Evolutionary conservation across 805 yeast species (phyloP), one percentile per base, ranked within the genome.

Genomic region (Saccharomycopsis javanensis): DNA sequence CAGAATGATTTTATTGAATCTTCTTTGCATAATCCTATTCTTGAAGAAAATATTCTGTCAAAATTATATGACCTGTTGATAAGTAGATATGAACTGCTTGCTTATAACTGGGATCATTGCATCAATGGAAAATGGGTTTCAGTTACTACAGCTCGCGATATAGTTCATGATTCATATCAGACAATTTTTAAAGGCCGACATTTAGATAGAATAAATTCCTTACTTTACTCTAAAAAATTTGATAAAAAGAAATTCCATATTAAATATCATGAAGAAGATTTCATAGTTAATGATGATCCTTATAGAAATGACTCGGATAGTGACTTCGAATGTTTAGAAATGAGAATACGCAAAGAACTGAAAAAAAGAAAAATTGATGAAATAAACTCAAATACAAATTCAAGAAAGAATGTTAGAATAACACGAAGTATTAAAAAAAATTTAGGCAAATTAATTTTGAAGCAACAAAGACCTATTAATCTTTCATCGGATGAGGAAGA

Each of bases 61-160:
- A 27, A 20, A 4, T 25, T 34, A 20, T 34, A 25, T 25, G 38
- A 25, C 1, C 25, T 23, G 45, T 25, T 35, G 31, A 52, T 34
- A 16, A 50, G 50, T 20, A 27, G 48, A 4, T 42, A 42, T 16
- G 53, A 55, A 20, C 31, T 50, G 46, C 28, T 56, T 20, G 34
- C 28, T n/a, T 28, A 50, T 38, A 42, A 42, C 28, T 25, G 42
- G 35, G 38, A 54, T 18, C 18, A 27, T 27, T 57, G 59, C 10
- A 10, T 68, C 4, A 63, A 62, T 57, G 71, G 71, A 1, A 58
- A 61, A 48, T 68, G 71, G 71, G 60, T 64, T 15, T 63, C 66
- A 3, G 55, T 60, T 3, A 55, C 55, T 27, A 63, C 61, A 57
- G 68, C 70, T 7, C 53, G 62, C 38, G 51, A 50, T 5, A 23